Evolutionary conservation across 1,284 basidiomycete genomes (phyloP).

Genomic region (Melampsora larici-populina): DNA sequence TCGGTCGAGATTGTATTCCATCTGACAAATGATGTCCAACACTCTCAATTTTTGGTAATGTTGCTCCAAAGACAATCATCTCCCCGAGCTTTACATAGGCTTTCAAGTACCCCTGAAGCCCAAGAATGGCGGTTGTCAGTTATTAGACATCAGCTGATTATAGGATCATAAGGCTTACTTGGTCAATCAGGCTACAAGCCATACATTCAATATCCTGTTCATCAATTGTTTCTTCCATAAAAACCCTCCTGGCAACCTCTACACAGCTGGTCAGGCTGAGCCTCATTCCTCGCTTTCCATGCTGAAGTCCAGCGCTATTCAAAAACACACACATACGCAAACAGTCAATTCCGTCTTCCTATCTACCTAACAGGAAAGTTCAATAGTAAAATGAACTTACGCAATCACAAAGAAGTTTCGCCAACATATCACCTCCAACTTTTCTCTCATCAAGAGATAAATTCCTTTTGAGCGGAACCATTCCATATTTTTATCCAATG

Average conservation of each 20-base stretch:
- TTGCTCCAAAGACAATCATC: conserved; percentile 36
- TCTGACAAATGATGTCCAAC: conserved; percentile 34
- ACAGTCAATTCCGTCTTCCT: not conserved
- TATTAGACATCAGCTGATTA: not conserved
- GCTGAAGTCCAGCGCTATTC: conserved; percentile 45
- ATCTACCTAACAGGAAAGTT: not conserved
- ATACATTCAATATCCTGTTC: conserved; percentile 55
- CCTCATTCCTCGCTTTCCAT: conserved; percentile 46
- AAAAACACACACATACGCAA: conserved; percentile 11
- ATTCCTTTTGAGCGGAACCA: conserved; percentile 53
- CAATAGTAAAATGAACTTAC: conserved; percentile 47
- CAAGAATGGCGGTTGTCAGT: not conserved
- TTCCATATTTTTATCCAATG: conserved; percentile 51
- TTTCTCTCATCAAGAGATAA: conserved; percentile 54
- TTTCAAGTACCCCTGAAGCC: conserved; percentile 23
- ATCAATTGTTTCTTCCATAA: conserved; percentile 51
- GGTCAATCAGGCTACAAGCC: conserved; percentile 54
- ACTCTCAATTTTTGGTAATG: conserved; percentile 23
- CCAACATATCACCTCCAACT: conserved; percentile 55
- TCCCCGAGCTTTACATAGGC: conserved; percentile 40
- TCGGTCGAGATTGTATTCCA: not conserved
- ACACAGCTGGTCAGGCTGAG: conserved; percentile 52
- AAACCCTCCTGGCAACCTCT: conserved; percentile 51
- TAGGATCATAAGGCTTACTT: conserved; percentile 46
- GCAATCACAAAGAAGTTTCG: conserved; percentile 54